Base-by-base conservation (phyloP, 371 early-diverging fungal species). In the Choanephora cucurbitarum region DNA sequence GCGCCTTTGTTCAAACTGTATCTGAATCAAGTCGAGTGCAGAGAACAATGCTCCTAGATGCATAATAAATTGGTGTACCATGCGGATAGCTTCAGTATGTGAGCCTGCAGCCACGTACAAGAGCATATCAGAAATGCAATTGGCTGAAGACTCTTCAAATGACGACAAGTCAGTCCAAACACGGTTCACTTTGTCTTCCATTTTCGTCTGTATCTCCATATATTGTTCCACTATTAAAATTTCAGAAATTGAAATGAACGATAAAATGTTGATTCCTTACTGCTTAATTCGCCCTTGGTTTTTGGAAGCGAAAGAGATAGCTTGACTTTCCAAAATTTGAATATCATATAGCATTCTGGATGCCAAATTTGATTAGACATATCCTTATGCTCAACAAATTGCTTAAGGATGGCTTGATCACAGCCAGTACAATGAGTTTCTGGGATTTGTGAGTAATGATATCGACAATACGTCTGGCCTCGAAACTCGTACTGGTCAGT, bases 341-440 rank as follows among this genome's bases (percentile, higher is more conserved):
- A 68, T 33, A 98, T 94, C 97, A 96, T 97, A 71, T 98, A 98
- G 69, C 98, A 98, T 68, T 96, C 94, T 10, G 97, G 97, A 70
- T 98, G 98, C 98, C 98, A 98, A 52, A 90, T 89, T 53, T 85
- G 86, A 41, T 89, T 80, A 52, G 84, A 78, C 53, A 84, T 74
- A 58, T 88, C 83, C 41, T 76, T 73, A 62, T 83, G 86, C 62
- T 98, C 95, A 43, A 98, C 88, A 75, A 92, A 98, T 58, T 92
- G 91, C 62, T 93, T 91, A 52, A 98, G 70, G 37, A 98, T 94
- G 17, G 95, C 93, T 47, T 91, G 91, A 59, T 87, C 77, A 67
- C 98, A 98, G 2, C 98, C 97, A 14, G 91, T 88, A 60, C 98
- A 98, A 57, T 89, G 91, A n/a, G 86, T 84, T 33, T 94, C 92